Evolutionary conservation across 352 stramenopile genomes (phyloP), one percentile per base, ranked within the genome.

Genomic region (Pythium monospermum): DNA sequence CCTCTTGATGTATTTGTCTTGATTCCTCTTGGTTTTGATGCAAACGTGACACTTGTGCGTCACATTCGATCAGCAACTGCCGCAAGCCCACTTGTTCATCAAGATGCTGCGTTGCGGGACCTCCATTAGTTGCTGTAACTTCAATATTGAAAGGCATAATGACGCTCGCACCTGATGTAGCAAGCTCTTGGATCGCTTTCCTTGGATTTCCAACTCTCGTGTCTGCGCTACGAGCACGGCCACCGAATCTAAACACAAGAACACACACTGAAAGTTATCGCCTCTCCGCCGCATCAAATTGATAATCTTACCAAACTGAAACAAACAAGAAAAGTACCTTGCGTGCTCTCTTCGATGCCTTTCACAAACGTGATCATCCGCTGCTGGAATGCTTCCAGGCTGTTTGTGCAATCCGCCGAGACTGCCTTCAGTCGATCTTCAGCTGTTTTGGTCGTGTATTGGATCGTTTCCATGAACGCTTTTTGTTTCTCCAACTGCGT

Each of bases 401-500:
- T 71, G 23, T 63, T 68, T 2, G 53, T 43, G 46, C 54, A 65
- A 6, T 78, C 59, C 1, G 12, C 59, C 16, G 59, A 35, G 3
- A 46, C 59, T 1, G 48, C 39, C 16, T 56, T 49, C 0, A 59
- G 49, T 36, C 76, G 78, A 4, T 49, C 57, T 31, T 86, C 66
- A 0, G 53, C 39, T 0, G 49, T 55, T 2, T 55, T 64, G 1
- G 66, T 51, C 2, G 52, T 61, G 52, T 82, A 82, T 38, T 76
- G 42, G 1, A 81, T 54, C 2, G 47, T 74, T 22, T 84, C 66
- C 10, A 73, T 55, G 19, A 85, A 78, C 0, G 53, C 64, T 35
- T 66, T 66, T n/a, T 75, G 64, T 30, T 83, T 39, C 10, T 87
- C 76, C 2, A 61, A 55, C 18, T 82, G 71, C 28, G 69, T 75